Evolutionary conservation across 495 filamentous ascomycete genomes (phyloP).

Genomic region (Penicillium macrosclerotiorum): DNA sequence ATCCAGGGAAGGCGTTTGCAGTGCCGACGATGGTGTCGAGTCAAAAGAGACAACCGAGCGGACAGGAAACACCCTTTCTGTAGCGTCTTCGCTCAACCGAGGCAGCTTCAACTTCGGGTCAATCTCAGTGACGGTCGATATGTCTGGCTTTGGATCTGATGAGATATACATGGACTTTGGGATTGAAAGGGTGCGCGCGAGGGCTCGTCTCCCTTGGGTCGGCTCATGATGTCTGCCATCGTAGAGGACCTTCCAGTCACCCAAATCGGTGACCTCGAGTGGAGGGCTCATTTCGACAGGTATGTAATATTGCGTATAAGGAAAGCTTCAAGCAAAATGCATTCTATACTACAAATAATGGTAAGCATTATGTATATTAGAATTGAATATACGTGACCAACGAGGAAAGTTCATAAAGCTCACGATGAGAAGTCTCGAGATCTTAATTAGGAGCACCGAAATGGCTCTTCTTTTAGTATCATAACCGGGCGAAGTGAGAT

Average conservation of each 20-base stretch:
- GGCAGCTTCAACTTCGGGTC: conserved; percentile 19
- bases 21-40: conserved; percentile 22
- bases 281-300: conserved; percentile 7
- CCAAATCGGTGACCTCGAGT: conserved; percentile 1
- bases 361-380: too few relatives aligned
- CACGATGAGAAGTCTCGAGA: too few relatives aligned
- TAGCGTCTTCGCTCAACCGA: conserved; percentile 14
- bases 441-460: too few relatives aligned
- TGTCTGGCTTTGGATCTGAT: conserved; percentile 22
- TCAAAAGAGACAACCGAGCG: conserved; percentile 26
- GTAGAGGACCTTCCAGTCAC: conserved; percentile 20
- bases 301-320: too few relatives aligned
- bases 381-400: too few relatives aligned
- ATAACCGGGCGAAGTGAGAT: too few relatives aligned
- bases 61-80: conserved; percentile 26
- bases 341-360: too few relatives aligned
- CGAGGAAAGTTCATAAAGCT: too few relatives aligned
- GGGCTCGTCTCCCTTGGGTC: conserved; percentile 2
- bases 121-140: conserved; percentile 17
- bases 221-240: conserved; percentile 9
- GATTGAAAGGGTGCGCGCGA: conserved; percentile 11
- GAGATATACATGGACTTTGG: conserved; percentile 24
- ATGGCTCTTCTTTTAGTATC: too few relatives aligned
- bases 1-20: conserved; percentile 24
- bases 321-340: too few relatives aligned